A percentile compares a stretch with the other conserved stretches of the same genome.
Evolutionary conservation across 2,329 filamentous ascomycete species (phyloP).

Genomic region (Xenoacremonium recifei): DNA sequence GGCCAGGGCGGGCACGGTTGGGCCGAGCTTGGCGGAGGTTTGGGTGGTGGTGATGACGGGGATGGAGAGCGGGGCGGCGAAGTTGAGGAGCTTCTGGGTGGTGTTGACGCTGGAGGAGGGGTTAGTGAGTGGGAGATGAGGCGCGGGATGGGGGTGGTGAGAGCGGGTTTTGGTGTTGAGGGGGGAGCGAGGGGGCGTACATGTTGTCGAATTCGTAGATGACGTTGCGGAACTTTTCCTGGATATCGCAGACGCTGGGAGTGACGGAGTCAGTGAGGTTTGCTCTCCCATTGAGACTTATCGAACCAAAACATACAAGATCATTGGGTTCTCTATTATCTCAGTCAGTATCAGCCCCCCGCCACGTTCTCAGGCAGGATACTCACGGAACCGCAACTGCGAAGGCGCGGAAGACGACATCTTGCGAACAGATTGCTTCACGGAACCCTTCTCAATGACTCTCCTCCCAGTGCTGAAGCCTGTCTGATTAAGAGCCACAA

Average conservation of each 20-base stretch:
- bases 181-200: slow-evolving; percentile 40
- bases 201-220: slow-evolving; percentile 86
- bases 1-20: slow-evolving; percentile 72
- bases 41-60: slow-evolving; percentile 88
- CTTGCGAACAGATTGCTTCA: slow-evolving; percentile 7
- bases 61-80: slow-evolving; percentile 64
- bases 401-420: slow-evolving; percentile 15
- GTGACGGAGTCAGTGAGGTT: slow-evolving; percentile 1
- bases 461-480: no score
- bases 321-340: slow-evolving; percentile 42
- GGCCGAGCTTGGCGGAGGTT: slow-evolving; percentile 73
- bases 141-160: neutral
- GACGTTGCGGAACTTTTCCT: slow-evolving; percentile 83
- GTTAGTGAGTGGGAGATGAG: slow-evolving; percentile 3
- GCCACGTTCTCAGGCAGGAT: no score
- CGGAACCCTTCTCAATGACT: no score
- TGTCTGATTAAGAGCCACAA: no score
- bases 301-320: slow-evolving; percentile 45
- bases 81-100: slow-evolving; percentile 65
- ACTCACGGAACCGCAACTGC: slow-evolving; percentile 35
- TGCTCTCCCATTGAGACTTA: neutral
- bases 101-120: slow-evolving; percentile 56
- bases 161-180: slow-evolving; percentile 5
- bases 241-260: slow-evolving; percentile 88
- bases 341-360: slow-evolving; percentile 9